phyloP scores from a whole-genome alignment of 257 asterid species.

The Nicotiana sylvestris region DNA sequence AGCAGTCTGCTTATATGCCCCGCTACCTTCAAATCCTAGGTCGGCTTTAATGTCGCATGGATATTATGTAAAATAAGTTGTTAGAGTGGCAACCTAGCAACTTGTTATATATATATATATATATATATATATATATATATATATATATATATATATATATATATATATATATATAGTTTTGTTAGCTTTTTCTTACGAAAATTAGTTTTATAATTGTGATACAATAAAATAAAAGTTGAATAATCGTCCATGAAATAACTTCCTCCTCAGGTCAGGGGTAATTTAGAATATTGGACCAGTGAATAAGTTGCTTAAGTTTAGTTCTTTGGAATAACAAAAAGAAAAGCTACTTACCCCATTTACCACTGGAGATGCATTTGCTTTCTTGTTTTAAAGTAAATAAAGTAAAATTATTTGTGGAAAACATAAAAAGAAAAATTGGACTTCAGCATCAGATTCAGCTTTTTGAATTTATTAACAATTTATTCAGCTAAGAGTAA shows the following conservation, averaged over 20 bases:
- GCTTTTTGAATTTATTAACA: background rate
- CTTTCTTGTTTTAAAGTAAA: background rate
- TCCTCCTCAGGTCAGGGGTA: background rate
- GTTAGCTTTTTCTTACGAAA: background rate
- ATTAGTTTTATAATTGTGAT: background rate
- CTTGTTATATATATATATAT: too few species aligned
- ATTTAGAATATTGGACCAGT: background rate
- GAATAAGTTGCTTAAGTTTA: background rate
- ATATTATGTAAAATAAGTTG: background rate
- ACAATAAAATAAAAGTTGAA: background rate
- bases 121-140: too few species aligned
- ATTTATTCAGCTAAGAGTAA: background rate
- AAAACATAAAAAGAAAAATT: background rate
- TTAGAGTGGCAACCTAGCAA: too few species aligned
- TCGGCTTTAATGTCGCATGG: background rate
- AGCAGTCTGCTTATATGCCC: too few species aligned
- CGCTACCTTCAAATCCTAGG: too few species aligned
- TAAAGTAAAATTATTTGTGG: background rate
- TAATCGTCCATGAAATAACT: background rate
- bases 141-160: too few species aligned
- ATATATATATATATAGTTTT: background rate
- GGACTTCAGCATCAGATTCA: background rate
- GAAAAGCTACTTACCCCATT: background rate
- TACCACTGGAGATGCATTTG: background rate
- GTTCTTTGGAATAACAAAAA: conserved; percentile 4